phyloP scores from a whole-genome alignment of 2,329 filamentous ascomycete genomes.

The Shiraia sp. region DNA sequence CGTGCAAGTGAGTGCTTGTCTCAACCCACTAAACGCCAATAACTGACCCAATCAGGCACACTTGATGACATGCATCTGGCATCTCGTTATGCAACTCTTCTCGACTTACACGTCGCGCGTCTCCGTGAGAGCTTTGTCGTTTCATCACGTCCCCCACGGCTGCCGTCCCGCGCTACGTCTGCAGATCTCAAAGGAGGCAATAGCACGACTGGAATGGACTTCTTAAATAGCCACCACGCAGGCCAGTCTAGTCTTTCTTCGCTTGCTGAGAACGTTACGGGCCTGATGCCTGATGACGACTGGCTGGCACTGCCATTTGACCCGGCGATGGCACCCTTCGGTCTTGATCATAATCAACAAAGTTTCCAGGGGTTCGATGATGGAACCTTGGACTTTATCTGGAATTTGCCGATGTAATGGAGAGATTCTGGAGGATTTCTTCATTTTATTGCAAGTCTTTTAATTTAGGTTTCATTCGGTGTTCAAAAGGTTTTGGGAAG shows the following conservation, averaged over 20 bases:
- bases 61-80: slow-evolving; percentile 58
- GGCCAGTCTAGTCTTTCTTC: slow-evolving; percentile 41
- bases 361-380: slow-evolving; percentile 45
- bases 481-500: no score
- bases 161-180: slow-evolving; percentile 36
- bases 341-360: slow-evolving; percentile 37
- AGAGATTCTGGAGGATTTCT: no score
- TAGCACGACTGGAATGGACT: slow-evolving; percentile 40
- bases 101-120: slow-evolving; percentile 48
- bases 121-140: slow-evolving; percentile 44
- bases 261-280: slow-evolving; percentile 39
- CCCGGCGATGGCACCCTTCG: slow-evolving; percentile 46
- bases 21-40: not conserved
- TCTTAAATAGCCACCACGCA: slow-evolving; percentile 42
- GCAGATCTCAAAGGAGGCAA: slow-evolving; percentile 30
- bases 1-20: slow-evolving; percentile 41
- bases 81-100: slow-evolving; percentile 54
- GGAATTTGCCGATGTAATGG: slow-evolving; percentile 42
- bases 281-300: slow-evolving; percentile 44
- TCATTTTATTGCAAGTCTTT: no score
- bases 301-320: slow-evolving; percentile 46
- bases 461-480: no score
- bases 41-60: slow-evolving; percentile 34
- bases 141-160: slow-evolving; percentile 39
- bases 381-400: slow-evolving; percentile 45